These are phyloP conservation scores for Salvia miltiorrhiza DNA, from an alignment of 257 asterid genomes.

Conservation along the genomic window DNA sequence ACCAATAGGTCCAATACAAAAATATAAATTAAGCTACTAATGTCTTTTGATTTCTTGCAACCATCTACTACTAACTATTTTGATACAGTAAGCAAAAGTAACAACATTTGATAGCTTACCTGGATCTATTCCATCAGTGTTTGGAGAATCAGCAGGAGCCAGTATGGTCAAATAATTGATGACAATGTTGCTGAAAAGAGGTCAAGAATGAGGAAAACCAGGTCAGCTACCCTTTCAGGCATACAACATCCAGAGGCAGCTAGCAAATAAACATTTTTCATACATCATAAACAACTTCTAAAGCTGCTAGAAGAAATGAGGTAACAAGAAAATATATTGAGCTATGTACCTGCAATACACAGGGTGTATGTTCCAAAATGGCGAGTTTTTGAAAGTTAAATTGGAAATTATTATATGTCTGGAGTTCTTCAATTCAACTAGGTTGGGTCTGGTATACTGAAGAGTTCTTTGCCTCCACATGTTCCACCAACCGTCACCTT, in stretches of 20 bases:
- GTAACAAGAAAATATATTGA: not conserved
- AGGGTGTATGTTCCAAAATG: slow-evolving; percentile 74
- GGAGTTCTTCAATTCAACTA: slow-evolving; percentile 58
- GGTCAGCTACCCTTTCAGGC: not conserved
- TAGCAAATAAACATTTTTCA: not conserved
- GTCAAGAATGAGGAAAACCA: not conserved
- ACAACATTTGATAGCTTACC: slow-evolving; percentile 28
- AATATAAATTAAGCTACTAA: not conserved
- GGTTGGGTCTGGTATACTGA: slow-evolving; percentile 50
- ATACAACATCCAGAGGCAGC: not conserved
- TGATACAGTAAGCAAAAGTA: not conserved
- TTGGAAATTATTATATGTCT: slow-evolving; percentile 48
- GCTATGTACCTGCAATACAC: slow-evolving; percentile 63
- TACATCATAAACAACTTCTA: not conserved
- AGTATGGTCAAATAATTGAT: slow-evolving; percentile 46
- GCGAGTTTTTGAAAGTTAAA: slow-evolving; percentile 52
- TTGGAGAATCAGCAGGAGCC: slow-evolving; percentile 65
- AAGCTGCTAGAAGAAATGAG: not conserved
- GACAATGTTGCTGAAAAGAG: slow-evolving; percentile 45
- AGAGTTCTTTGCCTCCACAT: slow-evolving; percentile 64
- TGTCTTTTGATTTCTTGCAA: not conserved
- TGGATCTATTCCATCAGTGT: slow-evolving; percentile 75
- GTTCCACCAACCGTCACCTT: slow-evolving; percentile 75
- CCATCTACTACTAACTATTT: not conserved
- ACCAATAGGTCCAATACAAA: not conserved